These are phyloP conservation scores for Onygenales sp. DNA, from an alignment of 2,329 filamentous ascomycete genomes.

Conservation along the genomic window DNA sequence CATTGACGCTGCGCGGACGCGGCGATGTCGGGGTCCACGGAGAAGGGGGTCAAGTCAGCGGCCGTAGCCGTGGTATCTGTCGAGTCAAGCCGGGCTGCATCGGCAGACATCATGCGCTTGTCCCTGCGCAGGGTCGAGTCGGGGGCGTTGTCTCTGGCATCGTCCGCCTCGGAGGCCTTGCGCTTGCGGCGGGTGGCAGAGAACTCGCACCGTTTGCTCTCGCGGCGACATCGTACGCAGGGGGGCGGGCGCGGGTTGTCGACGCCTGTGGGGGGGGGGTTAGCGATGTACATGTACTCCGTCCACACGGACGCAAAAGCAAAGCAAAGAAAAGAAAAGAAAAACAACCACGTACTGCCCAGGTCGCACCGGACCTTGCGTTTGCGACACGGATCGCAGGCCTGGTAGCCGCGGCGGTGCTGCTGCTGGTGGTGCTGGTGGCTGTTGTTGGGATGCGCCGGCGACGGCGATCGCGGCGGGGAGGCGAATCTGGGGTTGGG, in stretches of 20 bases:
- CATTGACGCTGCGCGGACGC: constrained; percentile 6
- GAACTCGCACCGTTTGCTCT: constrained; percentile 96
- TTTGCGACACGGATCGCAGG: constrained; percentile 40
- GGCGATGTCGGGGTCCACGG: constrained; percentile 2
- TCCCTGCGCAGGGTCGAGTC: constrained; percentile 34
- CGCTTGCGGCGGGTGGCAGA: constrained; percentile 88
- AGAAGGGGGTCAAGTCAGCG: background rate
- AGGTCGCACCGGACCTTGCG: constrained; percentile 42
- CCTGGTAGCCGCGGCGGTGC: constrained; percentile 40
- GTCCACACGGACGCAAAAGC: background rate
- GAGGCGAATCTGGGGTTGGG: constrained; percentile 19
- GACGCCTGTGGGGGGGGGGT: constrained; percentile 41
- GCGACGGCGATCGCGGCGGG: constrained; percentile 22
- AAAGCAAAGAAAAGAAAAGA: background rate
- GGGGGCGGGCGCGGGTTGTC: constrained; percentile 92
- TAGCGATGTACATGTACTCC: background rate
- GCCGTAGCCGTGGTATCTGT: constrained; percentile 4
- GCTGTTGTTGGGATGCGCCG: constrained; percentile 8
- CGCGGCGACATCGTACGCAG: constrained; percentile 84
- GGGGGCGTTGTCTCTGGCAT: constrained; percentile 26
- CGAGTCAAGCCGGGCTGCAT: constrained; percentile 16
- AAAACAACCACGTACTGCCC: constrained; percentile 29
- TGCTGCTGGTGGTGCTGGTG: constrained; percentile 13
- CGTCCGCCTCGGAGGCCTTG: constrained; percentile 52
- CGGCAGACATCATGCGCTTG: constrained; percentile 44